Base-by-base conservation (phyloP, 257 asterid genomes). In the Phtheirospermum japonicum region DNA sequence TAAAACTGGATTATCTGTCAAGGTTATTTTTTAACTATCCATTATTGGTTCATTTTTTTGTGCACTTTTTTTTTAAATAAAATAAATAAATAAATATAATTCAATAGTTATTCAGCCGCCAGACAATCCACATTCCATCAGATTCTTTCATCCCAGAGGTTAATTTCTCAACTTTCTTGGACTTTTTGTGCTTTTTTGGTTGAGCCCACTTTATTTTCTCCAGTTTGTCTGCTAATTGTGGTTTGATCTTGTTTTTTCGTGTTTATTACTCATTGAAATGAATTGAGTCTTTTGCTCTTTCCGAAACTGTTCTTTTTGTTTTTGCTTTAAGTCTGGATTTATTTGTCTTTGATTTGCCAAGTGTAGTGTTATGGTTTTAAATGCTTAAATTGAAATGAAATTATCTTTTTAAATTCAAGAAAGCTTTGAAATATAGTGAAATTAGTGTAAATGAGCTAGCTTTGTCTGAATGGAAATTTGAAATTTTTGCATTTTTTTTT, bases 81-180 rank as follows among this genome's bases (percentile, higher is more conserved):
- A 16, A 9, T 4, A 10, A 30, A 14, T 48, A 30, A 33, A 33
- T 33, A 3, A 33, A 23, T 23, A 23, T 23, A 23, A 23, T 23
- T 23, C 28, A 23, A 23, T 14, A 52, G 23, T 39, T 48, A 20
- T 68, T 66, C 58, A 69, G 82, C 77, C 85, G 76, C 68, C 75
- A 60, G 60, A 65, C 52, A n/a, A 55, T 49, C 61, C 31, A 53
- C 78, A 66, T 58, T 72, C 77, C 67, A 26, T 16, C 37, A 53
- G 80, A 66, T 58, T 72, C 77, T 67, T 31, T 16, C 37, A 36
- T 55, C 30, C 7, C 61, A 4, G 10, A 67, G 76, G 73, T 73
- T 59, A 28, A 51, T 58, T 60, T 64, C 70, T 71, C 57, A 6
- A 16, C 71, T 14, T 61, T 64, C 51, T 69, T 28, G 50, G n/a